phyloP scores from a whole-genome alignment of 805 yeast species.

The Candida hungchunana region DNA sequence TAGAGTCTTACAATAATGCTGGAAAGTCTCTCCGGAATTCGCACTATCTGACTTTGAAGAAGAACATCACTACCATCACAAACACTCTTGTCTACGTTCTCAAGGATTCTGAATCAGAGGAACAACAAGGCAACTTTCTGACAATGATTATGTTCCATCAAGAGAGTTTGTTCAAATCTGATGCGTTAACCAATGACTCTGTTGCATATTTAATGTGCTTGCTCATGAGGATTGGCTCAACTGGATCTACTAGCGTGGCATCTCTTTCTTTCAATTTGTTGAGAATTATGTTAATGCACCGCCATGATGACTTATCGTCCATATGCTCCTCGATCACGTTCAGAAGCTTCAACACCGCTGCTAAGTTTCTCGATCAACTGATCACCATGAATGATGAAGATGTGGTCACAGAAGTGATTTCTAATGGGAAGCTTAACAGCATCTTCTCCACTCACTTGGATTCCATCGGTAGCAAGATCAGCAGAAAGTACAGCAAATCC shows the following conservation, averaged over 20 bases:
- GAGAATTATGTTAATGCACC: slow-evolving; percentile 31
- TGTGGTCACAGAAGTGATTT: slow-evolving; percentile 14
- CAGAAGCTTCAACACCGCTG: slow-evolving; percentile 17
- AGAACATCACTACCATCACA: slow-evolving; percentile 15
- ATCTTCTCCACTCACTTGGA: slow-evolving; percentile 23
- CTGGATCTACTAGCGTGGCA: slow-evolving; percentile 11
- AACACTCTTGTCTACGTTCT: slow-evolving; percentile 19
- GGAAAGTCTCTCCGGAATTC: slow-evolving; percentile 17
- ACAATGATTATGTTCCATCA: slow-evolving; percentile 30
- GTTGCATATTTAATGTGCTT: slow-evolving; percentile 32
- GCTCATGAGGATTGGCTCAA: slow-evolving; percentile 19
- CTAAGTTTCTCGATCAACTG: slow-evolving; percentile 23
- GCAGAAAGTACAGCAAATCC: slow-evolving; percentile 20
- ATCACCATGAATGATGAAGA: slow-evolving; percentile 28
- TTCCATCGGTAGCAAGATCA: slow-evolving; percentile 21
- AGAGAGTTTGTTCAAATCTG: slow-evolving; percentile 26
- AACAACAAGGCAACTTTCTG: slow-evolving; percentile 28
- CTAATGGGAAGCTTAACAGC: slow-evolving; percentile 17
- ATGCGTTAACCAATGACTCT: slow-evolving; percentile 31
- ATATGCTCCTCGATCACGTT: slow-evolving; percentile 27
- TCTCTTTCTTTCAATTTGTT: slow-evolving; percentile 28
- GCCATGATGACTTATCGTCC: slow-evolving; percentile 26
- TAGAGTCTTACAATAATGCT: slow-evolving; percentile 20
- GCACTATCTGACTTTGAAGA: slow-evolving; percentile 16
- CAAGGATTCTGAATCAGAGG: slow-evolving; percentile 17